Conservation (phyloP, 179 eudicot genomes). For the Silene noctiflora region DNA sequence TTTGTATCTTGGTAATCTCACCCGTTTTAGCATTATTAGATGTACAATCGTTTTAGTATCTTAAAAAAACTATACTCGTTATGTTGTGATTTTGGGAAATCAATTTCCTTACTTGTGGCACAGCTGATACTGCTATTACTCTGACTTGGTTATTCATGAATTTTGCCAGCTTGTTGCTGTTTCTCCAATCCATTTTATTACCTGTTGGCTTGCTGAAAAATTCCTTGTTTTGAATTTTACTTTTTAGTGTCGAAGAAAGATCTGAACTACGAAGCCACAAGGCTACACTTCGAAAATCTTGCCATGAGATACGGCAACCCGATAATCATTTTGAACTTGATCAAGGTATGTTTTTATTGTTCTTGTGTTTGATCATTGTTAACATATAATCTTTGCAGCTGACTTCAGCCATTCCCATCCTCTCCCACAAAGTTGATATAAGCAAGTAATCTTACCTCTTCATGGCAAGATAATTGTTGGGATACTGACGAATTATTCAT, state of each 20-base stretch:
- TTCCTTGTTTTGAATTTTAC: conserved; percentile 4
- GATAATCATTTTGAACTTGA: conserved; percentile 86
- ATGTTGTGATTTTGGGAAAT: conserved; percentile 5
- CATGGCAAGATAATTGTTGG: neutral
- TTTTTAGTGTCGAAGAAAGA: conserved; percentile 80
- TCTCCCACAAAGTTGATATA: neutral
- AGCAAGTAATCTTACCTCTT: neutral
- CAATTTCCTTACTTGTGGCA: neutral
- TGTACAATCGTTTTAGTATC: neutral
- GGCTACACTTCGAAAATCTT: conserved; percentile 93
- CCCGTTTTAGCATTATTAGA: neutral
- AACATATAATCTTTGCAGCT: neutral
- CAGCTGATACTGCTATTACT: neutral
- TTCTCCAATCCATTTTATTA: neutral
- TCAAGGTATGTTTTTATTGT: conserved; percentile 54
- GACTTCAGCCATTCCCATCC: neutral
- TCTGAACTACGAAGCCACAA: conserved; percentile 78
- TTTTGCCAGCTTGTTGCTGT: neutral
- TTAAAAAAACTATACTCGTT: neutral
- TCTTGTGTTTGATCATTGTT: neutral
- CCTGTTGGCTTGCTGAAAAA: neutral
- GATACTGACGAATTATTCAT: neutral
- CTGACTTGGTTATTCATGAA: neutral
- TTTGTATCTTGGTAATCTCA: neutral
- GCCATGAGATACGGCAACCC: conserved; percentile 90